A percentile compares a stretch with the other conserved stretches of the same genome.
These are phyloP conservation scores for Fusarium chuoi DNA, from an alignment of 2,329 filamentous ascomycete species.

Conservation along the genomic window DNA sequence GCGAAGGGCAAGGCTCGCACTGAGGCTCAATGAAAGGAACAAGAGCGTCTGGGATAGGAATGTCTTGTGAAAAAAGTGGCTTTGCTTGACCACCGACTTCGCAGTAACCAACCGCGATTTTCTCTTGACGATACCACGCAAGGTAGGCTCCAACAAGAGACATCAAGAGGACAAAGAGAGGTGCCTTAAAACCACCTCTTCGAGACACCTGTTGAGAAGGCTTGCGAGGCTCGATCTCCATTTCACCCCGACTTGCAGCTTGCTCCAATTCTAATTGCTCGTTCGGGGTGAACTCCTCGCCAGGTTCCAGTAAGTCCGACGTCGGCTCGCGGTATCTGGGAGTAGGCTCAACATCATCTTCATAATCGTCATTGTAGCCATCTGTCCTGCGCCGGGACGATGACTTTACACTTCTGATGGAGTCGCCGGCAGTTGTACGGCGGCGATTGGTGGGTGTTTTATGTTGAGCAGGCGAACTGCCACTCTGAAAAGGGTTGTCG, in stretches of 20 bases:
- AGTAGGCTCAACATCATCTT: slow-evolving; percentile 50
- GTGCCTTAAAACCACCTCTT: slow-evolving; percentile 66
- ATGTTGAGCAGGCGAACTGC: slow-evolving; percentile 72
- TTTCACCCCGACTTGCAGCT: slow-evolving; percentile 65
- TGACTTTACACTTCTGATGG: slow-evolving; percentile 55
- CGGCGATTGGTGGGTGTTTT: slow-evolving; percentile 61
- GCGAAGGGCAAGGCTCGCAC: slow-evolving; percentile 89
- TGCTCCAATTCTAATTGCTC: slow-evolving; percentile 85
- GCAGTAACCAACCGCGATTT: slow-evolving; percentile 95
- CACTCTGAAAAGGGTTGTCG: slow-evolving; percentile 92
- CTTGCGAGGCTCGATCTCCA: slow-evolving; percentile 56
- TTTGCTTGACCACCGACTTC: slow-evolving; percentile 77
- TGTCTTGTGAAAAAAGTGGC: slow-evolving; percentile 59
- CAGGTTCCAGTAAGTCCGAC: slow-evolving; percentile 66
- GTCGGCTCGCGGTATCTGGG: slow-evolving; percentile 44
- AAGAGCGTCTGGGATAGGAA: slow-evolving; percentile 76
- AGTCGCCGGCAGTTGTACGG: slow-evolving; percentile 58
- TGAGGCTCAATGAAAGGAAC: slow-evolving; percentile 76
- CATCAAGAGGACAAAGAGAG: slow-evolving; percentile 76
- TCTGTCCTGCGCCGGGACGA: slow-evolving; percentile 58
- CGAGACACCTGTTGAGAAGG: slow-evolving; percentile 49
- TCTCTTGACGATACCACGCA: slow-evolving; percentile 91
- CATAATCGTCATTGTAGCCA: slow-evolving; percentile 38
- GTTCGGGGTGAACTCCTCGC: slow-evolving; percentile 94
- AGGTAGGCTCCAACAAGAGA: slow-evolving; percentile 78